These are phyloP conservation scores for Yamadazyma epiphylla DNA, from an alignment of 1,139 yeast species.

Conservation along the genomic window DNA sequence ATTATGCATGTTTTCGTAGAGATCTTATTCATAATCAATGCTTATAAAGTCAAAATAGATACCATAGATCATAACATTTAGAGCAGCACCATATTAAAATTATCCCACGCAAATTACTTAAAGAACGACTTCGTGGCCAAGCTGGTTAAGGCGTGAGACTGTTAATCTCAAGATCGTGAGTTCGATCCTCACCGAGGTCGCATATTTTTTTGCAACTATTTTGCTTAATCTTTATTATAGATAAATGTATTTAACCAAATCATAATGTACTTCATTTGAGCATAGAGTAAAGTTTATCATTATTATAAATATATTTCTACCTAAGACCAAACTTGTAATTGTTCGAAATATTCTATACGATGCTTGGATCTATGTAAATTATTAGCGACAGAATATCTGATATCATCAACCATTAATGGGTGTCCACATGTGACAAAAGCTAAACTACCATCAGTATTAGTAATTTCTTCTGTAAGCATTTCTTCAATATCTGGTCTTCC, in stretches of 20 bases:
- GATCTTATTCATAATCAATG: too few species aligned
- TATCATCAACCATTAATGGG: constrained; percentile 33
- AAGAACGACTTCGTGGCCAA: constrained; percentile 35
- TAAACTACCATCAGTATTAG: constrained; percentile 22
- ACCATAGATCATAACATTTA: too few species aligned
- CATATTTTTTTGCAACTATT: constrained; percentile 5
- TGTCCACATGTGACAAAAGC: constrained; percentile 38
- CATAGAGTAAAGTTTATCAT: too few species aligned
- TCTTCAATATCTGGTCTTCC: constrained; percentile 28
- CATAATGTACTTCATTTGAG: too few species aligned
- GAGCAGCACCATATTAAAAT: too few species aligned
- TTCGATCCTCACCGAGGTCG: constrained; percentile 35
- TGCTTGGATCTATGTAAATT: constrained; percentile 17
- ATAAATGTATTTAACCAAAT: not conserved
- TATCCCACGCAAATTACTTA: not conserved
- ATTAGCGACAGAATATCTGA: constrained; percentile 20
- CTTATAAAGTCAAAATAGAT: too few species aligned
- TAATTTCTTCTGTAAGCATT: constrained; percentile 19
- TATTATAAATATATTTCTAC: constrained; percentile 1
- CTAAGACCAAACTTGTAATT: constrained; percentile 26
- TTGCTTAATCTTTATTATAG: not conserved
- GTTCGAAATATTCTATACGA: constrained; percentile 26
- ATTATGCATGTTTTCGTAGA: too few species aligned
- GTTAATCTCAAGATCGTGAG: constrained; percentile 39
- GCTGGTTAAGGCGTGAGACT: constrained; percentile 40